Base-by-base conservation (phyloP, 805 yeast species). In the Tetrapisispora phaffii region DNA sequence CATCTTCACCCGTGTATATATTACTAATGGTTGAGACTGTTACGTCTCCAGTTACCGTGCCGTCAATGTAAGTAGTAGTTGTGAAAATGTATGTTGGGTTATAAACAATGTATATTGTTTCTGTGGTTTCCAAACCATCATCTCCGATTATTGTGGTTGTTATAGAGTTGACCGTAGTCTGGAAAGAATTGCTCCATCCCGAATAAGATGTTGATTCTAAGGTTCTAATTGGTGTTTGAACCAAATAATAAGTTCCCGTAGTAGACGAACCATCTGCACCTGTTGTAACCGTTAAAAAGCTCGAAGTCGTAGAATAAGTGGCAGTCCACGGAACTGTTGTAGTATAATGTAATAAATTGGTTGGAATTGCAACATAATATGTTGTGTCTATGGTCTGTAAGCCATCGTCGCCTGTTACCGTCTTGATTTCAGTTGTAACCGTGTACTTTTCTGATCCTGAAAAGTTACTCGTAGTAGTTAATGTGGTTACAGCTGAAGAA, bases 321-420 rank as follows among this genome's bases (percentile, higher is more conserved):
- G 22, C 32, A 4, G 40, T 37, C 40, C 40, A 37, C n/a, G 36
- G 26, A 9, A n/a, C 23, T 6, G 39, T 33, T 1, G 44, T 34
- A 20, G 39, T 22, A 6, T 13, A 21, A 12, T 34, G 22, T 15
- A 34, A 15, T 28, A 35, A 28, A 20, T 34, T 35, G 2, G 35
- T 29, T 12, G 44, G 44, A 8, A 21, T 35, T 15, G 34, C 44
- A 4, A 42, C 31, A n/a, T 19, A 28, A 17, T 42, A 42, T 1
- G 20, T 42, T 10, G 44, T 42, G 4, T 33, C 15, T 7, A 42
- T 16, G 10, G 44, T 42, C 7, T 19, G 22, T 15, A 16, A 21
- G 1, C 17, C 24, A 29, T 42, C 44, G 13, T 16, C 39, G 4
- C 44, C 44, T n/a, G 36, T 35, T 13, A 21, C 38, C 3, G 44